These are phyloP conservation scores for Trametes punicea DNA, from an alignment of 768 basidiomycete species.

Conservation along the genomic window DNA sequence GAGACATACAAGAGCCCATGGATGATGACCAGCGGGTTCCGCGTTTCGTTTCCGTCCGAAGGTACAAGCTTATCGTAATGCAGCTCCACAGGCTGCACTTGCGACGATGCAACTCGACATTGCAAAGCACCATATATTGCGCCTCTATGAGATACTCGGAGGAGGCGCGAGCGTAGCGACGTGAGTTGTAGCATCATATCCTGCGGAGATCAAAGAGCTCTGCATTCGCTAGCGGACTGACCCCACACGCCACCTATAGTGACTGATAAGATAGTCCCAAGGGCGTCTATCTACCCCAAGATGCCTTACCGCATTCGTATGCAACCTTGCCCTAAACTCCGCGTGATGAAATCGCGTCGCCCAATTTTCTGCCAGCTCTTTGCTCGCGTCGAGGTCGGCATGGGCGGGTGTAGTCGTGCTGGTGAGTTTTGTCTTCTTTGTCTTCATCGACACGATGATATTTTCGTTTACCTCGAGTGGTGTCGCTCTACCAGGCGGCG, in stretches of 20 bases:
- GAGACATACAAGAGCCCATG: conserved; percentile 36
- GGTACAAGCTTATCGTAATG: conserved; percentile 28
- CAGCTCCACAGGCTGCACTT: conserved; percentile 22
- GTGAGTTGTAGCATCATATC: background rate
- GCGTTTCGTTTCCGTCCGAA: conserved; percentile 26
- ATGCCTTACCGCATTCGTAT: background rate
- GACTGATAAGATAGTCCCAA: background rate
- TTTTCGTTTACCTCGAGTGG: conserved; percentile 46
- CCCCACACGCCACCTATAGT: background rate
- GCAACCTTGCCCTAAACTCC: conserved; percentile 23
- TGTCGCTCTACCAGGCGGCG: conserved; percentile 49
- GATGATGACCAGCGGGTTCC: conserved; percentile 31
- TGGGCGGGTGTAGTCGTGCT: background rate
- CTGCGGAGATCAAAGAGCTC: background rate
- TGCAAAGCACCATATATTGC: background rate
- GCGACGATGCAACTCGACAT: background rate
- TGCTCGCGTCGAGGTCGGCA: background rate
- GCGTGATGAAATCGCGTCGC: conserved; percentile 15
- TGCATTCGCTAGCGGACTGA: background rate
- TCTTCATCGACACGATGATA: conserved; percentile 58
- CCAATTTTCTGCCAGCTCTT: conserved; percentile 6
- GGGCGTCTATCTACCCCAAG: conserved; percentile 2
- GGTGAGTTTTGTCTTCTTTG: conserved; percentile 14
- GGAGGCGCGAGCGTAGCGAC: background rate
- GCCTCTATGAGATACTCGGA: background rate